A percentile compares a stretch with the other conserved stretches of the same genome.
Evolutionary conservation across 2,329 filamentous ascomycete species (phyloP).

Genomic region (Arthroderma sp.): DNA sequence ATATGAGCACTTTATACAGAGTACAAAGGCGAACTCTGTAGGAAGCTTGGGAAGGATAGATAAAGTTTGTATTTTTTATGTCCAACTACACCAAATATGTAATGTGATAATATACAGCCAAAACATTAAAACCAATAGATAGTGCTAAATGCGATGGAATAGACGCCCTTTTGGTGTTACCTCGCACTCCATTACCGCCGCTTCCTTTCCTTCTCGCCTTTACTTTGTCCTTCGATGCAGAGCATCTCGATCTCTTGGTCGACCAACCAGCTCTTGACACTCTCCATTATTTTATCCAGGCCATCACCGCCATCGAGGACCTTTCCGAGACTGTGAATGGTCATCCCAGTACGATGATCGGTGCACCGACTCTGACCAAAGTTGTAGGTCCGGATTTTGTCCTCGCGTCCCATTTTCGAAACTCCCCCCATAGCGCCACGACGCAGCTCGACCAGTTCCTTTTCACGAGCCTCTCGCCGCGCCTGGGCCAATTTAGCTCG

Average conservation of each 20-base stretch:
- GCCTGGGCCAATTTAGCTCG: slow-evolving; percentile 69
- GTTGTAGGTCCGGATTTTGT: slow-evolving; percentile 93
- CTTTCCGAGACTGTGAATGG: slow-evolving; percentile 65
- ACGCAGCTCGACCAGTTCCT: slow-evolving; percentile 59
- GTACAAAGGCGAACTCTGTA: not conserved
- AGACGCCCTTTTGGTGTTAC: too few species aligned
- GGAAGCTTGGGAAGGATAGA: not conserved
- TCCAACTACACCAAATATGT: not conserved
- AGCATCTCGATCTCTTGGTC: slow-evolving; percentile 61
- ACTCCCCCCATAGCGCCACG: slow-evolving; percentile 67
- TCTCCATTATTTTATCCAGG: slow-evolving; percentile 63
- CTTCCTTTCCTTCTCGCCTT: slow-evolving; percentile 19
- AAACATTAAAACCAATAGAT: too few species aligned
- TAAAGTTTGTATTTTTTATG: not conserved
- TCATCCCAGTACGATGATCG: slow-evolving; percentile 70
- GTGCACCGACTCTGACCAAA: slow-evolving; percentile 67
- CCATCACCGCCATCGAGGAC: slow-evolving; percentile 64
- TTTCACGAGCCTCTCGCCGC: slow-evolving; percentile 69
- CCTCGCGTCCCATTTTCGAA: slow-evolving; percentile 68
- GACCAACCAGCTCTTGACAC: slow-evolving; percentile 62
- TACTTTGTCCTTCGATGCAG: slow-evolving; percentile 45
- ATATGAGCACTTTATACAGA: slow-evolving; percentile 39
- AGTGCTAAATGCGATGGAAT: too few species aligned
- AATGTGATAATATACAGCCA: too few species aligned
- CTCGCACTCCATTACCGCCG: too few species aligned